phyloP scores from a whole-genome alignment of 495 filamentous ascomycete genomes.

The Trichoderma asperelloides region DNA sequence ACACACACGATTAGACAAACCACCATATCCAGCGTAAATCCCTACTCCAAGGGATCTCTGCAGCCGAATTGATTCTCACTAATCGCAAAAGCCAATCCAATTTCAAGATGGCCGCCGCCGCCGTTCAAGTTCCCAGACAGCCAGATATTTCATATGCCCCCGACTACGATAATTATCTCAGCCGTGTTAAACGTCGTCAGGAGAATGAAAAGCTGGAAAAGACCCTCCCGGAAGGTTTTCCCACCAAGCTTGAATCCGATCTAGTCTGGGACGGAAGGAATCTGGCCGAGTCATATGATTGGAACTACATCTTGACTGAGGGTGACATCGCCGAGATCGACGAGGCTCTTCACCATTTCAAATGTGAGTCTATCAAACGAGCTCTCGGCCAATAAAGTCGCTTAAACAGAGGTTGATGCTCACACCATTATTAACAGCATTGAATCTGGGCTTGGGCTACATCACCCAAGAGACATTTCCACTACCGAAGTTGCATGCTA shows the following conservation, averaged over 20 bases:
- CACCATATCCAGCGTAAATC: not conserved
- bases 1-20: not conserved
- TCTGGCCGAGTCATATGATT: slow-evolving; percentile 39
- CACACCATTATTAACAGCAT: slow-evolving; percentile 13
- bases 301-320: slow-evolving; percentile 40
- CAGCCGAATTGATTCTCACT: not conserved
- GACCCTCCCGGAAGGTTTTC: slow-evolving; percentile 44
- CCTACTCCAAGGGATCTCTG: not conserved
- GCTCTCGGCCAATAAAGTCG: not conserved
- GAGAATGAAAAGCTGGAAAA: slow-evolving; percentile 31
- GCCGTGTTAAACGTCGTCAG: slow-evolving; percentile 37
- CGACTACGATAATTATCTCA: slow-evolving; percentile 46
- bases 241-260: slow-evolving; percentile 34
- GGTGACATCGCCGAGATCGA: slow-evolving; percentile 48
- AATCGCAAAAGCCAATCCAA: not conserved
- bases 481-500: slow-evolving; percentile 38
- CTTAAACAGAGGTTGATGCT: slow-evolving; percentile 6
- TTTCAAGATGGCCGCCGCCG: not conserved
- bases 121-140: slow-evolving; percentile 24
- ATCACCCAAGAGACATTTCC: slow-evolving; percentile 49
- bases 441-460: slow-evolving; percentile 36
- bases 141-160: slow-evolving; percentile 53
- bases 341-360: slow-evolving; percentile 44
- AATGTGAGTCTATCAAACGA: slow-evolving; percentile 25
- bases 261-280: slow-evolving; percentile 53